Evolutionary conservation across 148 eudicot genomes (phyloP).

Genomic region (Suaeda aralocaspica): DNA sequence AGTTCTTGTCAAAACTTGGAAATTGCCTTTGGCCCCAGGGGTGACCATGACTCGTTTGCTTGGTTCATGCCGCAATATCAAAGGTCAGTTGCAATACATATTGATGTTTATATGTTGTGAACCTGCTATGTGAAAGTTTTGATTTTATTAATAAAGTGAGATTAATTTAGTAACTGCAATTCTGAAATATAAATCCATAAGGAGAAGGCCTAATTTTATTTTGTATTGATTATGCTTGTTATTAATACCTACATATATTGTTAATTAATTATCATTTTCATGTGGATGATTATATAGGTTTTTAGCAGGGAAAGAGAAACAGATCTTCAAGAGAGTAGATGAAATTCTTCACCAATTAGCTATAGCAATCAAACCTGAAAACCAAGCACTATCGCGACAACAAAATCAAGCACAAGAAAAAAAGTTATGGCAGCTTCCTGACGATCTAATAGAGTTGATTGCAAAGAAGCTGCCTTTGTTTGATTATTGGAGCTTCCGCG

Average conservation of each 20-base stretch:
- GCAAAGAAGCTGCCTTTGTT: background rate
- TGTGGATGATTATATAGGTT: background rate
- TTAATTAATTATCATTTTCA: background rate
- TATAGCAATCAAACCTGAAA: background rate
- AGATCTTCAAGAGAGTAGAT: background rate
- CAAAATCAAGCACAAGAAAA: background rate
- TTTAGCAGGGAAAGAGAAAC: background rate
- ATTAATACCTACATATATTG: background rate
- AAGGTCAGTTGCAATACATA: background rate
- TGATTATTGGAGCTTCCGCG: slow-evolving; percentile 11
- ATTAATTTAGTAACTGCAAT: no score
- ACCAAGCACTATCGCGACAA: background rate
- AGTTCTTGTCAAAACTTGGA: background rate
- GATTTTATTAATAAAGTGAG: background rate
- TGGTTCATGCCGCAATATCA: slow-evolving; percentile 14
- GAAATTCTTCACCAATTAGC: background rate
- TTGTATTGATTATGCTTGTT: no score
- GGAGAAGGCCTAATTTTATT: no score
- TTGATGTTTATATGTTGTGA: background rate
- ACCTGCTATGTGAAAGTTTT: background rate
- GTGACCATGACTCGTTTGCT: no score
- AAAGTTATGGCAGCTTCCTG: background rate
- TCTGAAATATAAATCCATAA: no score
- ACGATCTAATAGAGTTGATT: background rate
- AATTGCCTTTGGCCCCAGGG: background rate